Base-by-base conservation (phyloP, 768 basidiomycete species). In the Psilocybe cubensis region DNA sequence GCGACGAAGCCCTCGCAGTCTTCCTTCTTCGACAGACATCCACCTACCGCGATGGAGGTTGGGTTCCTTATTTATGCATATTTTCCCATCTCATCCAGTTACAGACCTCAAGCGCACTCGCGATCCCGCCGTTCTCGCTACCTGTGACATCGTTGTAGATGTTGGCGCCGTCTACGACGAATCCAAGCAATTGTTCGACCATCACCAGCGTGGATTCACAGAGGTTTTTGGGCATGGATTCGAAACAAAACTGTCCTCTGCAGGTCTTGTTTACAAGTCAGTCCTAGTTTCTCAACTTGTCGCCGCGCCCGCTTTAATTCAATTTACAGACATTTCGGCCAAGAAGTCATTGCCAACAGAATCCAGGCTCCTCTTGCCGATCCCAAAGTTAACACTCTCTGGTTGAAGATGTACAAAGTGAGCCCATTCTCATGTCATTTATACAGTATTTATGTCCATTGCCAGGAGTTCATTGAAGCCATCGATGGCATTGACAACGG, bases 401-500 rank as follows among this genome's bases (percentile, higher is more conserved):
- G 92, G 91, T 73, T 95, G 65, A 96, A 94, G 70, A 56, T 98
- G 61, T 99, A 99, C 80, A 87, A 82, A 68, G 92, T 91, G 63
- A 41, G 69, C 43, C n/a, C 17, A 18, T 12, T 25, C 21, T 17
- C 33, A 21, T 12, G 25, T 35, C 8, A 4, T 23, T 3, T n/a
- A 9, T 33, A n/a, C 42, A 25, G 24, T 27, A 52, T 25, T 9
- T 48, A 14, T 48, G 56, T 62, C 42, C 62, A 31, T 18, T 21
- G 17, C 42, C 57, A 94, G 87, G 92, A 95, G 69, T 94, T 96
- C 66, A 89, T 99, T 43, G 96, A 99, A 74, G 91, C 89, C 9
- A 86, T 98, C 60, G 96, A 97, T 72, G 96, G 83, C 3, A 89
- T 95, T 69, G 96, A 99, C 77, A 99, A 99, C 68, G 96, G 96